These are phyloP conservation scores for Colletotrichum camelliae DNA, from an alignment of 2,329 filamentous ascomycete genomes.

Conservation along the genomic window DNA sequence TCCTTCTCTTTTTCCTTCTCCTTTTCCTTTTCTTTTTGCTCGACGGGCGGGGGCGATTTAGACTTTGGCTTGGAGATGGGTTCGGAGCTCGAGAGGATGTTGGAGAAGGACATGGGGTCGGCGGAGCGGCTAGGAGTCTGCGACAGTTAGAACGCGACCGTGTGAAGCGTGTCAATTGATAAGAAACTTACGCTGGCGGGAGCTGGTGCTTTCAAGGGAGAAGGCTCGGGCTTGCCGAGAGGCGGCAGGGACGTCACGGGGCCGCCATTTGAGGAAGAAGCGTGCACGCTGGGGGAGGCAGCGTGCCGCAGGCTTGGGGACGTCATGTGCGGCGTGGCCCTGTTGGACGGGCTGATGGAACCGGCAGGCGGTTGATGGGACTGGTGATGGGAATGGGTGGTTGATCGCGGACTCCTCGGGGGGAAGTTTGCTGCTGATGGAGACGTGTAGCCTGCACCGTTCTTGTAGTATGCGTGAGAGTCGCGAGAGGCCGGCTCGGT, in stretches of 20 bases:
- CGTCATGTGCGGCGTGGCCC: conserved; percentile 43
- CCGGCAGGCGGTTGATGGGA: conserved; percentile 44
- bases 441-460: conserved; percentile 51
- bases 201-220: conserved; percentile 42
- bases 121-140: conserved; percentile 76
- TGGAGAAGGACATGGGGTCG: conserved; percentile 95
- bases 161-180: not conserved
- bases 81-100: conserved; percentile 84
- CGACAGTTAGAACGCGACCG: not conserved
- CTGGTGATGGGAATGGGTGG: conserved; percentile 41
- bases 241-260: conserved; percentile 36
- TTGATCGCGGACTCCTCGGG: conserved; percentile 56
- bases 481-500: conserved; percentile 39
- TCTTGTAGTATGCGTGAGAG: conserved; percentile 50
- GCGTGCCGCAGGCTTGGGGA: conserved; percentile 56
- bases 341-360: conserved; percentile 48
- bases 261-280: conserved; percentile 46
- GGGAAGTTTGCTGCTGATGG: conserved; percentile 50
- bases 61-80: conserved; percentile 61
- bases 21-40: not conserved
- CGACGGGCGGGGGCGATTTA: conserved; percentile 10
- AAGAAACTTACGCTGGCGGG: conserved; percentile 38
- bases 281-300: conserved; percentile 39
- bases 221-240: conserved; percentile 43
- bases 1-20: conserved; percentile 10